Percentiles rank a stretch among this genome's conserved stretches.
phyloP scores from a whole-genome alignment of 305 asterid genomes.

The Petunia hybrid region DNA sequence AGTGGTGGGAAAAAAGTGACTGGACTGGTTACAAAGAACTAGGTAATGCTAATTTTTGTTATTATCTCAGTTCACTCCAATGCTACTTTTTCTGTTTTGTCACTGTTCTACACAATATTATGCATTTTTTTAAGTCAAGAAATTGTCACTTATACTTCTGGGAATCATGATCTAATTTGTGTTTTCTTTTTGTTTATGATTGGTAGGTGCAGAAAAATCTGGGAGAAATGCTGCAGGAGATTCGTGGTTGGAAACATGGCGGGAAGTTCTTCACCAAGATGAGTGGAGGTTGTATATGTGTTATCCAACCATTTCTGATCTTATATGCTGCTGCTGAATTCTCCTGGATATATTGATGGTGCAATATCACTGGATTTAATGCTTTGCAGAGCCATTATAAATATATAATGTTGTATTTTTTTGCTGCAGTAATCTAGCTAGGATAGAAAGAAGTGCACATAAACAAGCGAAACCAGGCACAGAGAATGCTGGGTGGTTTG shows the following conservation, averaged over 20 bases:
- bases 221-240: slow-evolving; percentile 94
- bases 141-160: neutral
- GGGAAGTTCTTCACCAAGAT: slow-evolving; percentile 94
- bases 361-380: neutral
- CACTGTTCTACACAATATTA: neutral
- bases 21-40: slow-evolving; percentile 99
- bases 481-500: slow-evolving; percentile 94
- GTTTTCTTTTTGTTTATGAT: slow-evolving; percentile 2
- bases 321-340: neutral
- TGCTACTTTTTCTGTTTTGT: neutral
- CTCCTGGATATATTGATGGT: neutral
- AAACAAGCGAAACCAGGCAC: slow-evolving; percentile 96
- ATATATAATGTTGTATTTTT: slow-evolving; percentile 21
- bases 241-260: slow-evolving; percentile 99
- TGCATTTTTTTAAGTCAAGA: neutral
- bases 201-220: slow-evolving; percentile 89
- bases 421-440: slow-evolving; percentile 84
- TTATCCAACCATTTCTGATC: neutral
- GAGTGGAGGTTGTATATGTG: slow-evolving; percentile 79
- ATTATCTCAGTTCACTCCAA: neutral
- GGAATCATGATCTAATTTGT: slow-evolving; percentile 2
- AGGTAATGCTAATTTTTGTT: slow-evolving; percentile 56
- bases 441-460: slow-evolving; percentile 96
- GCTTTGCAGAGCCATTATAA: slow-evolving; percentile 1
- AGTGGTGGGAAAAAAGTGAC: slow-evolving; percentile 99